Percentiles rank a stretch among this genome's conserved stretches.
Conservation (phyloP, 192 early-diverging fungal genomes). For the Backusella parvicylindrica region DNA sequence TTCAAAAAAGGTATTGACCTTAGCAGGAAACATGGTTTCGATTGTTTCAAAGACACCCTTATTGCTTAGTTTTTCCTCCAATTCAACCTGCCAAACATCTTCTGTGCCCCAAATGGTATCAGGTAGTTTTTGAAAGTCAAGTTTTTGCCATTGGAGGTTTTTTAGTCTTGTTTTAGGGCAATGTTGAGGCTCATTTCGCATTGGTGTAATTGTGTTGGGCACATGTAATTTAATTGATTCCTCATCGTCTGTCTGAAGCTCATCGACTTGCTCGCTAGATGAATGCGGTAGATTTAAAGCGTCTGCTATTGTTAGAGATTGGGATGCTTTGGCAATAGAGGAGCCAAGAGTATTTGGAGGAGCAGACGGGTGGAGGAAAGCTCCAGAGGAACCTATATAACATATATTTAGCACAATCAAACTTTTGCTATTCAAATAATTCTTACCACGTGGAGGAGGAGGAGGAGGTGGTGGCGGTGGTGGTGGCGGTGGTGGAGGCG, state of each 20-base stretch:
- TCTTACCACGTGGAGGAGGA: background rate
- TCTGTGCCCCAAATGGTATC: constrained; percentile 28
- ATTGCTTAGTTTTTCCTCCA: constrained; percentile 25
- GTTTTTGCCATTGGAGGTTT: constrained; percentile 35
- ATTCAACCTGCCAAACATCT: background rate
- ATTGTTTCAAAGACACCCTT: constrained; percentile 62
- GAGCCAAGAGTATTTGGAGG: constrained; percentile 13
- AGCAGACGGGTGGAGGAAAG: constrained; percentile 27
- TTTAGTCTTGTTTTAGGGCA: constrained; percentile 29
- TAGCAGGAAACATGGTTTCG: constrained; percentile 68
- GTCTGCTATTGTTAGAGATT: constrained; percentile 21
- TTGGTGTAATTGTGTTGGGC: background rate
- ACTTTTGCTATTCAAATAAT: background rate
- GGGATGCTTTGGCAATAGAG: constrained; percentile 8
- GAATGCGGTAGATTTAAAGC: background rate
- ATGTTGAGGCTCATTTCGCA: constrained; percentile 31
- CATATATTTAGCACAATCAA: background rate
- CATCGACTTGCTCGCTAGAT: background rate
- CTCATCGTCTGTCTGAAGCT: background rate
- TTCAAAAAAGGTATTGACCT: constrained; percentile 43
- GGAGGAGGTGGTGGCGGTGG: constrained; percentile 40
- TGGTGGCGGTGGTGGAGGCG: constrained; percentile 20
- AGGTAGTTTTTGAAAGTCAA: constrained; percentile 13
- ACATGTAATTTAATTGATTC: background rate
- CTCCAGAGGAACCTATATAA: constrained; percentile 8